These are phyloP conservation scores for Ophiostoma himal-ulmi DNA, from an alignment of 2,329 filamentous ascomycete genomes.

Conservation along the genomic window DNA sequence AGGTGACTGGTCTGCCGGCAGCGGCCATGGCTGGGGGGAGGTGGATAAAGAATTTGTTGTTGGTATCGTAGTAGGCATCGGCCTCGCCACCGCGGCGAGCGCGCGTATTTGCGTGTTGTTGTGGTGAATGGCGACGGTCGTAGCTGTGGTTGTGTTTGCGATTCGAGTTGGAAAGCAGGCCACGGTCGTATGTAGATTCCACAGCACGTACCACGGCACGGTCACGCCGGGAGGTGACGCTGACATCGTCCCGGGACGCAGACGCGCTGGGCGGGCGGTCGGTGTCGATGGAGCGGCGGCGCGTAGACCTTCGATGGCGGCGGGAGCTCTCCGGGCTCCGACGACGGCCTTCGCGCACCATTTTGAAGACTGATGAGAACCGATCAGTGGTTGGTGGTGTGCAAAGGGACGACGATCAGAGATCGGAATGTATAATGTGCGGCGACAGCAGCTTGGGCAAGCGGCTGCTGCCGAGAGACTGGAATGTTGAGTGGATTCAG, in stretches of 20 bases:
- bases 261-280: constrained; percentile 23
- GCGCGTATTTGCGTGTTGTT: not conserved
- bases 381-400: not conserved
- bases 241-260: constrained; percentile 21
- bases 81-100: constrained; percentile 18
- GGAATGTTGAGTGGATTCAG: constrained; percentile 7
- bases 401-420: not conserved
- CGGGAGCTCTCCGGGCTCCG: constrained; percentile 52
- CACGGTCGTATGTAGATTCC: not conserved
- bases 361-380: constrained; percentile 26
- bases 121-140: not conserved
- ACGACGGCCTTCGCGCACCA: constrained; percentile 51
- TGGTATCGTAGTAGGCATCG: constrained; percentile 22
- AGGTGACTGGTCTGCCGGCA: constrained; percentile 9
- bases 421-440: not conserved
- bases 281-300: constrained; percentile 37
- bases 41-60: constrained; percentile 15
- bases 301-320: constrained; percentile 34
- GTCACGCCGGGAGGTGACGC: not conserved
- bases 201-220: not conserved
- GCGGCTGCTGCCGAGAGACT: constrained; percentile 10
- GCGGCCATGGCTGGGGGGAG: not conserved
- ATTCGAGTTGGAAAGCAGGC: not conserved
- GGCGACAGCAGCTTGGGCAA: constrained; percentile 6
- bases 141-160: not conserved